phyloP scores from a whole-genome alignment of 257 asterid species.

The Forsythia viridissima region DNA sequence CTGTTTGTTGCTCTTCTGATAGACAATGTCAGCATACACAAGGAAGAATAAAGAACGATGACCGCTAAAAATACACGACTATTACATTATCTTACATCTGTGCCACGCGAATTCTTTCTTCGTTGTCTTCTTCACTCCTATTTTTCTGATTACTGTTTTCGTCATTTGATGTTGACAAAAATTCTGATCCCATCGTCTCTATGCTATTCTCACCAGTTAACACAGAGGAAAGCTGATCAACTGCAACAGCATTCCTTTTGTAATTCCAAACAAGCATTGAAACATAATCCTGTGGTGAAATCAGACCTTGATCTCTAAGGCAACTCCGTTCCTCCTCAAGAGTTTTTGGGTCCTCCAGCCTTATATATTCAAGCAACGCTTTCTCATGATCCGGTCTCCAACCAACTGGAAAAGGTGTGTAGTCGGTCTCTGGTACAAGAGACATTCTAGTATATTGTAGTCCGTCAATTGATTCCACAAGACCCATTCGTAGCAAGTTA shows the following conservation, averaged over 20 bases:
- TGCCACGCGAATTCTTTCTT: slow-evolving; percentile 47
- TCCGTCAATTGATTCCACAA: slow-evolving; percentile 91
- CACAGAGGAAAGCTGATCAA: slow-evolving; percentile 47
- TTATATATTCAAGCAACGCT: slow-evolving; percentile 80
- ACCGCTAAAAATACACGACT: slow-evolving; percentile 9
- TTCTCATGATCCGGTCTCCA: slow-evolving; percentile 98
- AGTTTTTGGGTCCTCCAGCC: slow-evolving; percentile 63
- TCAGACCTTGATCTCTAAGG: slow-evolving; percentile 76
- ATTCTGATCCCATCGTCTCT: slow-evolving; percentile 30
- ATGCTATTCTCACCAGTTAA: slow-evolving; percentile 30
- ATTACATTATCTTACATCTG: slow-evolving; percentile 42
- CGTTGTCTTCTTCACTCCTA: slow-evolving; percentile 47
- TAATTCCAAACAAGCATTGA: slow-evolving; percentile 98
- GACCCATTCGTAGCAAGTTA: slow-evolving; percentile 91
- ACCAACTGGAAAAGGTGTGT: slow-evolving; percentile 74
- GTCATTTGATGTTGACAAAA: slow-evolving; percentile 48
- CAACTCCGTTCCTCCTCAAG: slow-evolving; percentile 70
- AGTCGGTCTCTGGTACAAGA: slow-evolving; percentile 94
- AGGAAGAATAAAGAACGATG: slow-evolving; percentile 21
- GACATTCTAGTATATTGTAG: slow-evolving; percentile 92
- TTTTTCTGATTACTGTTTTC: slow-evolving; percentile 29
- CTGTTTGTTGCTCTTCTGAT: not conserved
- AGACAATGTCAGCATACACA: slow-evolving; percentile 23
- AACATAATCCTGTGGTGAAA: slow-evolving; percentile 92
- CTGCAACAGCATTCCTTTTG: slow-evolving; percentile 66